Evolutionary conservation across 352 stramenopile species (phyloP).

Genomic region (Phytopythium kandeliae): DNA sequence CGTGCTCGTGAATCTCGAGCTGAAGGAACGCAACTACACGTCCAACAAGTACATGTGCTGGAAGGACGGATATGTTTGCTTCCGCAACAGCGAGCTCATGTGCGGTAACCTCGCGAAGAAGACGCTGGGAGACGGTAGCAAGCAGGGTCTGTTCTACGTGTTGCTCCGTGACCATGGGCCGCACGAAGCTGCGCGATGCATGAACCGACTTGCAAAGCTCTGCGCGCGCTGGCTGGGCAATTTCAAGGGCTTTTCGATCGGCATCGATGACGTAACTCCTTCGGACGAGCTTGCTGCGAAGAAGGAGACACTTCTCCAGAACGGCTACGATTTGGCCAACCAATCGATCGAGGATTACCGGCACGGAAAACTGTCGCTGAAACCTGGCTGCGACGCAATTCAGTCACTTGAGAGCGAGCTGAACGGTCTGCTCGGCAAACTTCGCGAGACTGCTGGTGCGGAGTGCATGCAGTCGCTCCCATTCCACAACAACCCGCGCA

Average conservation of each 20-base stretch:
- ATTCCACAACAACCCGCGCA: slow-evolving; percentile 96
- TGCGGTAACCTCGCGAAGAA: slow-evolving; percentile 99
- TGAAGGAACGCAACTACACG: slow-evolving; percentile 97
- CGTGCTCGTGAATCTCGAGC: slow-evolving; percentile 76
- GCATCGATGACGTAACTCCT: slow-evolving; percentile 99
- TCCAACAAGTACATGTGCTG: slow-evolving; percentile 94
- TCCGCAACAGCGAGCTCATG: slow-evolving; percentile 97
- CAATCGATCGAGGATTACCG: slow-evolving; percentile 93
- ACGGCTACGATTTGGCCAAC: slow-evolving; percentile 85
- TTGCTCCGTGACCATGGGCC: slow-evolving; percentile 95
- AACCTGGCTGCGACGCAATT: slow-evolving; percentile 95
- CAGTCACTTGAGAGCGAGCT: slow-evolving; percentile 98
- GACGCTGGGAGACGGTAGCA: slow-evolving; percentile 97
- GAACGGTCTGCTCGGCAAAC: slow-evolving; percentile 96
- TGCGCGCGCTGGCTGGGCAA: slow-evolving; percentile 97
- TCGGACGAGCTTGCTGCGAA: slow-evolving; percentile 90
- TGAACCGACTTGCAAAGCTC: slow-evolving; percentile 98
- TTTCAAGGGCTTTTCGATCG: slow-evolving; percentile 96
- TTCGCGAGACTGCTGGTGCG: slow-evolving; percentile 96
- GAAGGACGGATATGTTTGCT: slow-evolving; percentile 97
- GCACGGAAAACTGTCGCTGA: slow-evolving; percentile 91
- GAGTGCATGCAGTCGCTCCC: slow-evolving; percentile 97
- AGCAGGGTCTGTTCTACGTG: slow-evolving; percentile 98
- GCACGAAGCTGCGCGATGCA: slow-evolving; percentile 91
- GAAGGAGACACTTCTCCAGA: slow-evolving; percentile 93